phyloP scores from a whole-genome alignment of 106 monocot species.

The Ottelia alismoides region DNA sequence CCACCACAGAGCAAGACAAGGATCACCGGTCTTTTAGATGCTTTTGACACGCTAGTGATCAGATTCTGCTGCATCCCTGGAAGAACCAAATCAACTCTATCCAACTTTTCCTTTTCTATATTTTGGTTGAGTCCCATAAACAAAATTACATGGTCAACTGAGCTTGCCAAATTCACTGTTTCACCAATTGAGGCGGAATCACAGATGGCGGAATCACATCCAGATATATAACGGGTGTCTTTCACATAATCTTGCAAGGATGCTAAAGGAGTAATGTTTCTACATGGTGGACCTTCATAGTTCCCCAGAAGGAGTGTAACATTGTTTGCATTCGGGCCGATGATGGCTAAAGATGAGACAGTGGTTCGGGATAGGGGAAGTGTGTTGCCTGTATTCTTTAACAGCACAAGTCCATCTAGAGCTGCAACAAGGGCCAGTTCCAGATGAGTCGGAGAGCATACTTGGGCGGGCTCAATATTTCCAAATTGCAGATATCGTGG shows the following conservation, averaged over 20 bases:
- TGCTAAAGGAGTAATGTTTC: conserved; percentile 32
- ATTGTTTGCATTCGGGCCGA: conserved; percentile 79
- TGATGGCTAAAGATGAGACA: conserved; percentile 44
- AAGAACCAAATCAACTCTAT: conserved; percentile 46
- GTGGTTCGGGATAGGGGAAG: conserved; percentile 38
- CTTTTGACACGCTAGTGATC: conserved; percentile 54
- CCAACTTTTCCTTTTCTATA: conserved; percentile 61
- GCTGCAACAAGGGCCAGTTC: conserved; percentile 63
- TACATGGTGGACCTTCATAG: conserved; percentile 79
- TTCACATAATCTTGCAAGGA: conserved; percentile 41
- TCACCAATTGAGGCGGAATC: conserved; percentile 23
- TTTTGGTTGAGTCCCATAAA: conserved; percentile 73
- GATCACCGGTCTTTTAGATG: conserved; percentile 60
- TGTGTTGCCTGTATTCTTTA: too few relatives aligned
- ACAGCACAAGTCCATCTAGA: conserved; percentile 35
- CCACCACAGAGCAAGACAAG: conserved; percentile 77
- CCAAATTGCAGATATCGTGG: conserved; percentile 36
- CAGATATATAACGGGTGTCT: conserved; percentile 32
- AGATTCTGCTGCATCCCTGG: conserved; percentile 63
- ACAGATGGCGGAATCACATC: conserved; percentile 53
- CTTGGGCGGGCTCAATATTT: conserved; percentile 32
- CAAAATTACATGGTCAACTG: conserved; percentile 69
- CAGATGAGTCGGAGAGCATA: conserved; percentile 51
- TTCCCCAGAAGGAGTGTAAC: conserved; percentile 44
- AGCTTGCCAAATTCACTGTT: conserved; percentile 44